Conservation (phyloP, 2,329 filamentous ascomycete species). For the Neonectria hederae region DNA sequence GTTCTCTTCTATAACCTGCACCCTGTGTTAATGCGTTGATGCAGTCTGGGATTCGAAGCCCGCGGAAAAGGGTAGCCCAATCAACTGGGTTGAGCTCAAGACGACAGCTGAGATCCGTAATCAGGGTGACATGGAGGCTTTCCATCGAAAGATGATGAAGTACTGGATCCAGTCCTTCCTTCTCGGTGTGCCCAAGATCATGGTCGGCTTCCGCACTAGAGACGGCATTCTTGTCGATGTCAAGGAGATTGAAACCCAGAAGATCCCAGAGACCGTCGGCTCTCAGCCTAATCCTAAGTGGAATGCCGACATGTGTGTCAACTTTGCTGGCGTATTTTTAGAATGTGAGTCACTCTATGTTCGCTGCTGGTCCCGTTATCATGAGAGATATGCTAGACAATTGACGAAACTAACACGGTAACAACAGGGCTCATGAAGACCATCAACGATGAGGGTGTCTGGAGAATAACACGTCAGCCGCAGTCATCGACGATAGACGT, state of each 20-base stretch:
- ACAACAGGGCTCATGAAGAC: conserved; percentile 68
- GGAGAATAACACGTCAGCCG: conserved; percentile 76
- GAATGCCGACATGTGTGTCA: conserved; percentile 95
- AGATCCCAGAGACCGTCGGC: conserved; percentile 80
- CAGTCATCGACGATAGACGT: conserved; percentile 75
- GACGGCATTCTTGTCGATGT: conserved; percentile 76
- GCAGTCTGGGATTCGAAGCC: conserved; percentile 88
- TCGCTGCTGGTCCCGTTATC: not conserved
- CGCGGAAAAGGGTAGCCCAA: conserved; percentile 67
- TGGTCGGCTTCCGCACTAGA: conserved; percentile 84
- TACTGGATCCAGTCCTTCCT: conserved; percentile 98
- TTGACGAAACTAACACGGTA: conserved; percentile 27
- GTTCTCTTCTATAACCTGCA: not conserved
- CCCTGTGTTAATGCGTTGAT: conserved; percentile 14
- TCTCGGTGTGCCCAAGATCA: conserved; percentile 89
- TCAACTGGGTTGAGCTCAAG: conserved; percentile 96
- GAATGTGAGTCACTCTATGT: conserved; percentile 69
- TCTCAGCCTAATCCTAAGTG: conserved; percentile 73
- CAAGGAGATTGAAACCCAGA: conserved; percentile 82
- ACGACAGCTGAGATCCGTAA: conserved; percentile 79
- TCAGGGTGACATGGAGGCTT: conserved; percentile 75
- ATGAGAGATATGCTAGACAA: not conserved
- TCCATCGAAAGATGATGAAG: conserved; percentile 90
- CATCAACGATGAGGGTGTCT: conserved; percentile 78
- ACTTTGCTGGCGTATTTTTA: conserved; percentile 82